These are phyloP conservation scores for Phytophthora sansomeana DNA, from an alignment of 352 stramenopile species.

Conservation along the genomic window DNA sequence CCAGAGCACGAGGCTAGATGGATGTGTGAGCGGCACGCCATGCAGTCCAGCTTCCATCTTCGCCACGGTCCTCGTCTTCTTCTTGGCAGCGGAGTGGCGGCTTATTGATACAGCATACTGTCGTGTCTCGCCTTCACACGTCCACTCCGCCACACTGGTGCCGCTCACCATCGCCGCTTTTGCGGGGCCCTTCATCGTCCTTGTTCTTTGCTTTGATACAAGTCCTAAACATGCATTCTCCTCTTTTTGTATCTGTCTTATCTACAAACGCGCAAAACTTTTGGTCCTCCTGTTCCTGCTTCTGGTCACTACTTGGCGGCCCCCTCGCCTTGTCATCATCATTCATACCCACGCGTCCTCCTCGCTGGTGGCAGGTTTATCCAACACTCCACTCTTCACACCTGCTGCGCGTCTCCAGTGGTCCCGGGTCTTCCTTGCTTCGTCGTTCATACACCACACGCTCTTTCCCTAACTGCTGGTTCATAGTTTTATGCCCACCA, in stretches of 20 bases:
- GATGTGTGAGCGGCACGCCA: slow-evolving; percentile 12
- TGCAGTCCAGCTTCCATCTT: slow-evolving; percentile 26
- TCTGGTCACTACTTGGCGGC: slow-evolving; percentile 32
- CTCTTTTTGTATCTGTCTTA: slow-evolving; percentile 60
- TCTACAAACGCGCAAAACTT: slow-evolving; percentile 80
- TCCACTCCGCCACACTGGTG: slow-evolving; percentile 30
- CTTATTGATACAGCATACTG: slow-evolving; percentile 83
- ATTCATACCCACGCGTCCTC: slow-evolving; percentile 33
- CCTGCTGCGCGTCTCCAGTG: slow-evolving; percentile 37
- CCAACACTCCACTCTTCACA: slow-evolving; percentile 10
- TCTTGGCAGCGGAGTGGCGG: slow-evolving; percentile 35
- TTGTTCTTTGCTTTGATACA: slow-evolving; percentile 65
- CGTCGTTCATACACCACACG: slow-evolving; percentile 39
- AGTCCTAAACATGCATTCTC: slow-evolving; percentile 58
- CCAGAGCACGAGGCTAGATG: slow-evolving; percentile 22
- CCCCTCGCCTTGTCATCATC: slow-evolving; percentile 20
- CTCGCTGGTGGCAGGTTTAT: slow-evolving; percentile 20
- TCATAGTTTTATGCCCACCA: slow-evolving; percentile 39
- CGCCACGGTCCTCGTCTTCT: slow-evolving; percentile 30
- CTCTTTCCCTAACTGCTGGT: slow-evolving; percentile 37
- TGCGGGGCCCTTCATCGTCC: slow-evolving; percentile 24
- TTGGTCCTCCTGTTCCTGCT: slow-evolving; percentile 32
- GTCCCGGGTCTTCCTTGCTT: slow-evolving; percentile 26
- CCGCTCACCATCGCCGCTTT: slow-evolving; percentile 22
- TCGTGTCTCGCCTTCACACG: slow-evolving; percentile 36